phyloP scores from a whole-genome alignment of 1,284 basidiomycete genomes.

The Cryptococcus depauperatus region DNA sequence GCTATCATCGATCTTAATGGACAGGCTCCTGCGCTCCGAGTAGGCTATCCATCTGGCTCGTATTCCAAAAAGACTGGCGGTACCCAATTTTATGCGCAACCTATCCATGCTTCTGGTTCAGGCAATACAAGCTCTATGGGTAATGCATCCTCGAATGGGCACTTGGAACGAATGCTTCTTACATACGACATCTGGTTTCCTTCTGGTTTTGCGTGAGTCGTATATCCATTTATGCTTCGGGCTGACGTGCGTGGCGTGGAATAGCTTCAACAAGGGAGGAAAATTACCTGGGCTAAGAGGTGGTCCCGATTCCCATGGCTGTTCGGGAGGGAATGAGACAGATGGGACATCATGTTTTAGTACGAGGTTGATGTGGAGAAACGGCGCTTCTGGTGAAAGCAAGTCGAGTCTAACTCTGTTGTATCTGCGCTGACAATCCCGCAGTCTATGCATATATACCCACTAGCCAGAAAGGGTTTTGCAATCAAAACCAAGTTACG shows the following conservation, averaged over 20 bases:
- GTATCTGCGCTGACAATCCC: not conserved
- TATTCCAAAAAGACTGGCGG: conserved; percentile 43
- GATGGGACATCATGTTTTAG: conserved; percentile 43
- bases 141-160: conserved; percentile 23
- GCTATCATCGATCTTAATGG: conserved; percentile 18
- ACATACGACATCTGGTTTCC: conserved; percentile 40
- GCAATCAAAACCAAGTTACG: conserved; percentile 27
- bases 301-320: conserved; percentile 35
- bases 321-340: conserved; percentile 42
- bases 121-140: conserved; percentile 8
- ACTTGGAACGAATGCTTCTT: conserved; percentile 37
- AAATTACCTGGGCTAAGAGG: conserved; percentile 45
- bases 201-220: conserved; percentile 25
- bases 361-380: conserved; percentile 45
- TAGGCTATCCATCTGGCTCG: conserved; percentile 41
- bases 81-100: conserved; percentile 42
- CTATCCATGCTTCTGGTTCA: conserved; percentile 14
- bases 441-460: conserved; percentile 46
- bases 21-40: conserved; percentile 29
- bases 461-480: conserved; percentile 27
- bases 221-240: not conserved
- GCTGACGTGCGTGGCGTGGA: not conserved
- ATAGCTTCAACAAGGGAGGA: conserved; percentile 40
- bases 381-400: conserved; percentile 38
- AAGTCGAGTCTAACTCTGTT: not conserved